Conservation (phyloP, 1,284 basidiomycete species). For the Malassezia cuniculi region DNA sequence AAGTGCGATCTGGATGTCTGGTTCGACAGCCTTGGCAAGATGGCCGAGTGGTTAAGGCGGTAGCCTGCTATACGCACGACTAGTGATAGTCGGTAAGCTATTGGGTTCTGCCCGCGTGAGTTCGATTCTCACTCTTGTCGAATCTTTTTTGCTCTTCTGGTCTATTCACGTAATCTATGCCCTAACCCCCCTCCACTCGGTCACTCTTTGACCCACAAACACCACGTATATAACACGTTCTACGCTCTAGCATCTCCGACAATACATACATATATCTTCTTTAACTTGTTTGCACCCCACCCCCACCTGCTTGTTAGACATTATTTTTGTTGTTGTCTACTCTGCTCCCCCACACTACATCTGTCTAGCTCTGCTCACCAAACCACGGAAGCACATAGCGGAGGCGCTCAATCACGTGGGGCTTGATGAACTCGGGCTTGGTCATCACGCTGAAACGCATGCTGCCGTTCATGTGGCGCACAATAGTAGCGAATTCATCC, state of each 20-base stretch:
- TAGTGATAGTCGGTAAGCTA: conserved; percentile 11
- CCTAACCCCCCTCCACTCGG: too few species aligned
- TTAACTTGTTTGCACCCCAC: too few species aligned
- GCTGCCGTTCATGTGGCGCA: conserved; percentile 20
- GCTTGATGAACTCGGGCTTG: conserved; percentile 53
- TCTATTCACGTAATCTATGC: too few species aligned
- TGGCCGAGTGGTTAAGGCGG: conserved; percentile 46
- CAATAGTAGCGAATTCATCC: conserved; percentile 19
- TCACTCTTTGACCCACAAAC: too few species aligned
- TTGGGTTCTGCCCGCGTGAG: conserved; percentile 40
- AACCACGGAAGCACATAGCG: conserved; percentile 56
- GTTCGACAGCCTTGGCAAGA: conserved; percentile 29
- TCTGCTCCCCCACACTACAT: too few species aligned
- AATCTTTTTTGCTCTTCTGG: conserved; percentile 17
- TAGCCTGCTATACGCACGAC: conserved; percentile 14
- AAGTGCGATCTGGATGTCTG: too few species aligned
- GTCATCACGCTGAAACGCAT: conserved; percentile 58
- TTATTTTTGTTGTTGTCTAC: too few species aligned
- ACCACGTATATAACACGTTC: too few species aligned
- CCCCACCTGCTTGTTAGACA: too few species aligned
- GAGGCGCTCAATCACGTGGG: conserved; percentile 60
- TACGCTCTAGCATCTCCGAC: too few species aligned
- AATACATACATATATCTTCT: too few species aligned
- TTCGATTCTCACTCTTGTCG: conserved; percentile 45
- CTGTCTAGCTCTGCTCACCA: conserved; percentile 14